Evolutionary conservation across 371 early-diverging fungal species (phyloP), one percentile per base, ranked within the genome.

Genomic region (Batkoa obscura): DNA sequence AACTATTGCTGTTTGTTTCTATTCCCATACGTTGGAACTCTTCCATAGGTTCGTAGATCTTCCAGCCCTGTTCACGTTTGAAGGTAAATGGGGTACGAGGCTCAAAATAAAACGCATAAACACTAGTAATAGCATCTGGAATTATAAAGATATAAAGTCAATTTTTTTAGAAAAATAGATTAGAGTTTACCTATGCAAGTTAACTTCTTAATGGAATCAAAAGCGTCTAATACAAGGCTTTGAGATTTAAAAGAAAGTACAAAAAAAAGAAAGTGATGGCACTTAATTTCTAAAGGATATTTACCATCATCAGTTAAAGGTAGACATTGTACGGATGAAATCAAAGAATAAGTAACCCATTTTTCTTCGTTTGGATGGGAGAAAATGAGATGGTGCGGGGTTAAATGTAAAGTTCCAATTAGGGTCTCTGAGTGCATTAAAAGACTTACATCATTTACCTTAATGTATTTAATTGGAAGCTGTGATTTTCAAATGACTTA

Each of bases 1-100:
- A 94, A 2, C 66, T 63, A 43, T 72, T 69, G 31, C 73, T 72
- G 48, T 63, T 72, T n/a, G 68, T 67, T 3, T 77, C 83, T 0
- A 92, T 80, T 10, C 94, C 94, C 83, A 88, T 81, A 13, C 94
- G 77, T 49, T 66, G 72, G 66, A 84, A 92, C 68, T 94, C 94
- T 13, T 66, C 58, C n/a, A 67, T 43, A 0, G 89, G 81, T 60
- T 88, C 78, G 63, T 85, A 94, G 1, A 82, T 58, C 31, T 65
- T 67, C 90, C 88, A 88, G 0, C 82, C 84, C 41, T 70, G 68
- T 1, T 53, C 68, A 0, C 65, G 53, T 0, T 9, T 33, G 17
- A 17, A 33, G 38, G 67, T 53, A 57, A 69, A 76, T 31, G 71
- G 65, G 36, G 71, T 69, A 31, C 64, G 59, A 8, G 84, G 84